Percentiles rank a stretch among this genome's conserved stretches.
Conservation (phyloP, 1,284 basidiomycete genomes). For the Moesziomyces aphidis region DNA sequence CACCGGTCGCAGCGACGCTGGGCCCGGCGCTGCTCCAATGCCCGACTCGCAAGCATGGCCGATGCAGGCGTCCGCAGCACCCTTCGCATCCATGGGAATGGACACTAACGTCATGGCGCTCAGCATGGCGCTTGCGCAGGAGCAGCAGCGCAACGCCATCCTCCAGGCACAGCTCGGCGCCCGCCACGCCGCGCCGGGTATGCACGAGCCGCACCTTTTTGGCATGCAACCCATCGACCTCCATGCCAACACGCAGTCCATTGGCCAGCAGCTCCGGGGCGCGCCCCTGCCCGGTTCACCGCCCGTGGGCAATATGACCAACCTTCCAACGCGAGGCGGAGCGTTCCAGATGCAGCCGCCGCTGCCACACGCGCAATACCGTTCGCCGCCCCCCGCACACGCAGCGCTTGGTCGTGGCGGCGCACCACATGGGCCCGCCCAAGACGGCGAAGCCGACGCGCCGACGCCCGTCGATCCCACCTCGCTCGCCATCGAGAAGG, state of each 20-base stretch:
- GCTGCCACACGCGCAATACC: slow-evolving; percentile 13
- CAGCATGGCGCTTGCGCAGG: slow-evolving; percentile 54
- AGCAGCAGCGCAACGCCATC: slow-evolving; percentile 53
- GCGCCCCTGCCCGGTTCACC: slow-evolving; percentile 17
- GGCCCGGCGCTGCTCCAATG: background rate
- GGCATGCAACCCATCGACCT: slow-evolving; percentile 44
- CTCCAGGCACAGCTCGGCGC: slow-evolving; percentile 50
- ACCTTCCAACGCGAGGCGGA: slow-evolving; percentile 16
- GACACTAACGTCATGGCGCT: slow-evolving; percentile 49
- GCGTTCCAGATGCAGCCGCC: slow-evolving; percentile 18
- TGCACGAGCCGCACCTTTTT: slow-evolving; percentile 33
- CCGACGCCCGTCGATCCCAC: slow-evolving; percentile 23
- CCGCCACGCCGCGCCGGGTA: slow-evolving; percentile 9
- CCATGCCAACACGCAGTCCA: slow-evolving; percentile 23
- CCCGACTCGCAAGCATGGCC: slow-evolving; percentile 24
- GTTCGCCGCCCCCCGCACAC: slow-evolving; percentile 15
- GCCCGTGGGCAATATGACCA: slow-evolving; percentile 17
- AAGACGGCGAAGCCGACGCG: background rate
- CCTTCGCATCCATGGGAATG: slow-evolving; percentile 10
- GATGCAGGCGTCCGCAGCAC: slow-evolving; percentile 9
- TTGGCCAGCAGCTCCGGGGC: slow-evolving; percentile 42
- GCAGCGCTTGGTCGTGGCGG: slow-evolving; percentile 16
- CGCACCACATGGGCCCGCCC: background rate
- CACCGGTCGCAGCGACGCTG: slow-evolving; percentile 17
- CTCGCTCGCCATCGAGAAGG: slow-evolving; percentile 35